These are phyloP conservation scores for Fusarium graminum DNA, from an alignment of 2,329 filamentous ascomycete species.

Conservation along the genomic window DNA sequence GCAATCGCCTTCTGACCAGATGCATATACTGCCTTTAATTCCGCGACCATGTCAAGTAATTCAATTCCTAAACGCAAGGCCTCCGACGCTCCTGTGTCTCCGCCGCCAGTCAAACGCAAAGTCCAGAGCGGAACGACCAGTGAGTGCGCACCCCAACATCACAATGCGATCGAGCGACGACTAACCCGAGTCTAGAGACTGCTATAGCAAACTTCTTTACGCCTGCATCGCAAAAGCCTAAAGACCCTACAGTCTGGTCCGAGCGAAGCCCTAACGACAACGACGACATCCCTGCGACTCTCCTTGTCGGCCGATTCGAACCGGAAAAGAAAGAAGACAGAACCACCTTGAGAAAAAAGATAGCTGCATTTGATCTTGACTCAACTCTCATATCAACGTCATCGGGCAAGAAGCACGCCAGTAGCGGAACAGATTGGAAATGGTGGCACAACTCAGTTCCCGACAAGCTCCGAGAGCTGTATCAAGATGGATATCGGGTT, in stretches of 20 bases:
- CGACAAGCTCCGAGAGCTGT: constrained; percentile 72
- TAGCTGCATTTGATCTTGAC: constrained; percentile 83
- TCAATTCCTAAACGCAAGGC: constrained; percentile 53
- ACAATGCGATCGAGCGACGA: not conserved
- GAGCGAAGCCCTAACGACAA: constrained; percentile 67
- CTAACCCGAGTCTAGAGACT: constrained; percentile 62
- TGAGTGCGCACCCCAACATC: constrained; percentile 47
- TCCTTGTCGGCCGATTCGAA: constrained; percentile 81
- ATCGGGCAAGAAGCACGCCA: constrained; percentile 83
- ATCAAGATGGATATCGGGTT: constrained; percentile 78
- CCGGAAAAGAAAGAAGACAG: constrained; percentile 57
- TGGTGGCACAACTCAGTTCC: constrained; percentile 89
- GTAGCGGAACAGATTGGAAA: constrained; percentile 84
- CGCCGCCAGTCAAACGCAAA: constrained; percentile 66
- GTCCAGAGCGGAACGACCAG: constrained; percentile 66
- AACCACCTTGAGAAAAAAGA: constrained; percentile 62
- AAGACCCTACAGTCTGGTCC: constrained; percentile 79
- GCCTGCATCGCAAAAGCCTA: constrained; percentile 84
- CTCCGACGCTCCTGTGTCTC: constrained; percentile 62
- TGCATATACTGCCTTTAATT: constrained; percentile 25
- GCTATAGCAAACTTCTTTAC: constrained; percentile 90
- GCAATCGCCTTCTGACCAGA: constrained; percentile 13
- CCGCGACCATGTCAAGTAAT: constrained; percentile 31
- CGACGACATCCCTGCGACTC: constrained; percentile 64
- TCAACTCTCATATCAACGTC: constrained; percentile 85